Percentiles rank a stretch among this genome's conserved stretches.
phyloP scores from a whole-genome alignment of 805 yeast genomes.

The Starmerella khaoyaiensis region DNA sequence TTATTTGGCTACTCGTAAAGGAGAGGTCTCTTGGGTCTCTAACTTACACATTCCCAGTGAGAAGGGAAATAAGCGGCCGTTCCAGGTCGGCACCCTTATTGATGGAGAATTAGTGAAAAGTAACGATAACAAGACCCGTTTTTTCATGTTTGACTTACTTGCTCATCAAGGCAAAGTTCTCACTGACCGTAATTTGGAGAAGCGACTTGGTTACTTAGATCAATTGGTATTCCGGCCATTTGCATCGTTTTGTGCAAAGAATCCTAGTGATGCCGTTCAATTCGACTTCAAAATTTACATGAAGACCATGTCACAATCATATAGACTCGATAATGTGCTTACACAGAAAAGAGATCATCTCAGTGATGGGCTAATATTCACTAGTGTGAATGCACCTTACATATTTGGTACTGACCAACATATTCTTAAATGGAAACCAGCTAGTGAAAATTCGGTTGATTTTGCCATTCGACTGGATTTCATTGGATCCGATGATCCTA shows the following conservation, averaged over 20 bases:
- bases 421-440: conserved; percentile 91
- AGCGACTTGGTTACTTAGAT: conserved; percentile 76
- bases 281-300: conserved; percentile 80
- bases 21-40: conserved; percentile 71
- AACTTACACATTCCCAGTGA: conserved; percentile 61
- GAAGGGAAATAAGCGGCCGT: conserved; percentile 37
- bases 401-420: conserved; percentile 77
- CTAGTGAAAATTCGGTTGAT: conserved; percentile 88
- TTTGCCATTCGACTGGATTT: conserved; percentile 58
- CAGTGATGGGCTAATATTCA: conserved; percentile 86
- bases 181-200: conserved; percentile 57
- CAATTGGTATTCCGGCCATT: conserved; percentile 75
- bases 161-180: conserved; percentile 66
- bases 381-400: conserved; percentile 82
- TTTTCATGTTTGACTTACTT: conserved; percentile 80
- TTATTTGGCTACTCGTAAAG: conserved; percentile 76
- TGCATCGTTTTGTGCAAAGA: conserved; percentile 47
- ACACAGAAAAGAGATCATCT: conserved; percentile 66
- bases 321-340: conserved; percentile 63
- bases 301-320: conserved; percentile 78
- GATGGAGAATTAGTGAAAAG: conserved; percentile 84
- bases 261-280: conserved; percentile 58
- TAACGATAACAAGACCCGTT: conserved; percentile 40
- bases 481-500: conserved; percentile 51
- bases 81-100: conserved; percentile 75